Evolutionary conservation across 2,329 filamentous ascomycete genomes (phyloP).

Genomic region (Aspergillus hiratsukae): DNA sequence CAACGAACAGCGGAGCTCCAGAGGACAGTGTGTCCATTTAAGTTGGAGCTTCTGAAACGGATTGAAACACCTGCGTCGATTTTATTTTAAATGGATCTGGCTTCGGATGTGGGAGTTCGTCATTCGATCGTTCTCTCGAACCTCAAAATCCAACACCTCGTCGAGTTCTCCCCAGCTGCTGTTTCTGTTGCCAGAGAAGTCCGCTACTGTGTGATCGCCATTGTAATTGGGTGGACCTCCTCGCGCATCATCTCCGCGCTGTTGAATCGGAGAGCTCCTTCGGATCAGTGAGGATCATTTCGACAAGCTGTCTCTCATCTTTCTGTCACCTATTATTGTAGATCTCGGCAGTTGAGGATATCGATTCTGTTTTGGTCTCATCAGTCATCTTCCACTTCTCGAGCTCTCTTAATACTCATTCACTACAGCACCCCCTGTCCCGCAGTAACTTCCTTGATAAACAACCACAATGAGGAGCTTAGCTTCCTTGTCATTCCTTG

Average conservation of each 20-base stretch:
- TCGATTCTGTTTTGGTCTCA: background rate
- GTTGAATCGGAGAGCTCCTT: conserved; percentile 20
- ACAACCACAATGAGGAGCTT: conserved; percentile 38
- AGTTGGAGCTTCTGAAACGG: background rate
- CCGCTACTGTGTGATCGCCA: conserved; percentile 47
- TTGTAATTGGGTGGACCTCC: conserved; percentile 46
- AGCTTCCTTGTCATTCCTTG: conserved; percentile 39
- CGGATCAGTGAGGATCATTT: conserved; percentile 13
- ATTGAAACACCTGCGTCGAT: background rate
- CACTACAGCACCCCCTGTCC: background rate
- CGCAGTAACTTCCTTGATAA: conserved; percentile 9
- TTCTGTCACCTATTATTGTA: conserved; percentile 2
- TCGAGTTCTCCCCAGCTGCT: conserved; percentile 49
- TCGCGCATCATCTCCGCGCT: conserved; percentile 34
- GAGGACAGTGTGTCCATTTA: conserved; percentile 17
- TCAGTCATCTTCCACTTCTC: background rate
- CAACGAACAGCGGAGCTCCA: background rate
- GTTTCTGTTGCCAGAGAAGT: conserved; percentile 49
- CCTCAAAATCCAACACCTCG: conserved; percentile 46
- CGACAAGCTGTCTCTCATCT: conserved; percentile 11
- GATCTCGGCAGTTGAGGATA: background rate
- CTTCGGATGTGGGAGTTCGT: conserved; percentile 40
- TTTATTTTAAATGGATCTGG: conserved; percentile 32
- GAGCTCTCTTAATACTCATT: background rate
- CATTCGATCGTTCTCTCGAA: conserved; percentile 42